Conservation (phyloP, 352 stramenopile species). For the Phytophthora melonis region DNA sequence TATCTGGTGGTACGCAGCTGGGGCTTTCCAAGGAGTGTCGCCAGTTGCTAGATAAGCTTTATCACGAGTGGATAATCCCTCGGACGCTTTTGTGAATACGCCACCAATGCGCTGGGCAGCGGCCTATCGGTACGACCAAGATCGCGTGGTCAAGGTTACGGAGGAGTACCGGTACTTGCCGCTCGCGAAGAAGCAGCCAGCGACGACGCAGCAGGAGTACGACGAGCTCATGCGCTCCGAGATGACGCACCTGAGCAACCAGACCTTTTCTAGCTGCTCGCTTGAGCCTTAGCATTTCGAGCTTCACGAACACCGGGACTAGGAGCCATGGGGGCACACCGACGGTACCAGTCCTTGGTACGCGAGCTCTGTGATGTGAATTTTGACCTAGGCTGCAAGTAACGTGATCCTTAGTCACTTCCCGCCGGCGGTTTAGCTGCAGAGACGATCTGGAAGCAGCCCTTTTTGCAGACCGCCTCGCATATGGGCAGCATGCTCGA, state of each 20-base stretch:
- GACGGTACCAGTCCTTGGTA: constrained; percentile 97
- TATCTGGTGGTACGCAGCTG: constrained; percentile 90
- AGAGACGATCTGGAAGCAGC: constrained; percentile 89
- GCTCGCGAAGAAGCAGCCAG: constrained; percentile 90
- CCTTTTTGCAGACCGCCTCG: constrained; percentile 38
- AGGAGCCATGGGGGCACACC: constrained; percentile 95
- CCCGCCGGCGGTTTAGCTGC: constrained; percentile 72
- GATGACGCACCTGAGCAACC: constrained; percentile 92
- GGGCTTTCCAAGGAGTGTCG: constrained; percentile 86
- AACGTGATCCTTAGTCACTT: constrained; percentile 81
- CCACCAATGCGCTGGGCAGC: constrained; percentile 94
- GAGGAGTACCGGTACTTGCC: constrained; percentile 63
- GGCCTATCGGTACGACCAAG: constrained; percentile 83
- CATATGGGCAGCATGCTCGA: constrained; percentile 82
- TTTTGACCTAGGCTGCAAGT: constrained; percentile 70
- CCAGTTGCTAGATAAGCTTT: constrained; percentile 88
- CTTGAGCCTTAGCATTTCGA: constrained; percentile 95
- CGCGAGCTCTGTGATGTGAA: constrained; percentile 89
- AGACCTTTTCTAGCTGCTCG: constrained; percentile 96
- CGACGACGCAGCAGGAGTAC: constrained; percentile 94
- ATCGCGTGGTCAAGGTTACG: constrained; percentile 78
- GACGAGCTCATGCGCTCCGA: constrained; percentile 93
- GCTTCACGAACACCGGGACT: constrained; percentile 83
- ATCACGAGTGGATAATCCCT: constrained; percentile 94
- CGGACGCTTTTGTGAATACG: constrained; percentile 97